phyloP scores from a whole-genome alignment of 345 rosid species.

The Sonneratia caseolaris region DNA sequence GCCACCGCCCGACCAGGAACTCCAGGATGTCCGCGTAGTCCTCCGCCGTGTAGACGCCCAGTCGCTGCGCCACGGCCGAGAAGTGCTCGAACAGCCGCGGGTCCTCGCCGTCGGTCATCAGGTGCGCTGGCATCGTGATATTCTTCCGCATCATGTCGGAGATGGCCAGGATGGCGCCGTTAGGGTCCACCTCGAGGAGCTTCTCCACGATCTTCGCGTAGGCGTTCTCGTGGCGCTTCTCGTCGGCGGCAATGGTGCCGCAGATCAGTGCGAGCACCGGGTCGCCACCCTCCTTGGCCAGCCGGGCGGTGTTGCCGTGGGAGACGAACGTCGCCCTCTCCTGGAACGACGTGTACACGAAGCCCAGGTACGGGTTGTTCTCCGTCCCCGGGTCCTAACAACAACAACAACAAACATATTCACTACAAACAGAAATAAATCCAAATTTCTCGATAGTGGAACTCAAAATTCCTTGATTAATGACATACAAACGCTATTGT shows the following conservation, averaged over 20 bases:
- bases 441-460: too few species aligned
- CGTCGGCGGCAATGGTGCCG: conserved; percentile 66
- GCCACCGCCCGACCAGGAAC: conserved; percentile 52
- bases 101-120: conserved; percentile 57
- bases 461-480: too few species aligned
- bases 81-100: conserved; percentile 48
- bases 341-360: conserved; percentile 80
- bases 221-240: conserved; percentile 62
- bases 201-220: conserved; percentile 46
- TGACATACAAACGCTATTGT: too few species aligned
- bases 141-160: conserved; percentile 58
- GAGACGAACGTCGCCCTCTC: conserved; percentile 78
- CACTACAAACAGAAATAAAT: too few species aligned
- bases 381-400: conserved; percentile 54
- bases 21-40: conserved; percentile 67
- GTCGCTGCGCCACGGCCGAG: conserved; percentile 54
- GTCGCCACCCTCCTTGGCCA: conserved; percentile 52
- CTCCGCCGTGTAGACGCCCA: conserved; percentile 53
- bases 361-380: conserved; percentile 73
- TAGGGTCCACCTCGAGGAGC: conserved; percentile 56
- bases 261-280: conserved; percentile 51
- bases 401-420: background rate
- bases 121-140: conserved; percentile 65
- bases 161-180: conserved; percentile 30
- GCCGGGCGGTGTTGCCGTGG: conserved; percentile 69